Evolutionary conservation across 2,329 filamentous ascomycete genomes (phyloP).

Genomic region (Ceratocystis alfenasii): DNA sequence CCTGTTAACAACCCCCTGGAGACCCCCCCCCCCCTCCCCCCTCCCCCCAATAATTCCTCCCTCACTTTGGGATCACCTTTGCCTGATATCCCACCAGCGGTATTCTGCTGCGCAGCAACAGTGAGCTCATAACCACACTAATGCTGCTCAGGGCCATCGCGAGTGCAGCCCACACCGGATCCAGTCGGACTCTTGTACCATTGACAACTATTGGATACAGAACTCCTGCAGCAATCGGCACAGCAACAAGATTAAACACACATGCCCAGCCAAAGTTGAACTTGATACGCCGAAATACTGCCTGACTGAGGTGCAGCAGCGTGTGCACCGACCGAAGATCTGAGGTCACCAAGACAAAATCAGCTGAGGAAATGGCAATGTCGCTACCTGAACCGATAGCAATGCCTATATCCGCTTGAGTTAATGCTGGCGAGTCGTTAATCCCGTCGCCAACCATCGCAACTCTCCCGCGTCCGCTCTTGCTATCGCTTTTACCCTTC

Average conservation of each 20-base stretch:
- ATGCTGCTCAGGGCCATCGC: conserved; percentile 91
- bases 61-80: conserved; percentile 25
- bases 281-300: conserved; percentile 66
- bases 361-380: conserved; percentile 68
- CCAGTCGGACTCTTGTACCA: conserved; percentile 49
- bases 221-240: conserved; percentile 71
- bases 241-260: conserved; percentile 65
- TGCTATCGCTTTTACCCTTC: conserved; percentile 23
- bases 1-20: too few species aligned
- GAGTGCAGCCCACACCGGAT: conserved; percentile 75
- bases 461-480: conserved; percentile 39
- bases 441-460: conserved; percentile 86
- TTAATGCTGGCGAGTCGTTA: conserved; percentile 75
- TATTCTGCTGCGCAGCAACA: conserved; percentile 49
- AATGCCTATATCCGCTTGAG: conserved; percentile 70
- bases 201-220: conserved; percentile 48
- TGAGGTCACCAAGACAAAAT: conserved; percentile 69
- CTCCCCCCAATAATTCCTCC: not conserved
- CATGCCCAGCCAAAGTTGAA: conserved; percentile 80
- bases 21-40: too few species aligned
- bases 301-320: conserved; percentile 56
- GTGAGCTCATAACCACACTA: conserved; percentile 72
- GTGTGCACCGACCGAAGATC: conserved; percentile 59
- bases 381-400: conserved; percentile 76
- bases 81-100: conserved; percentile 36